Evolutionary conservation across 805 yeast species (phyloP).

Genomic region (Yarrowia osloensis): DNA sequence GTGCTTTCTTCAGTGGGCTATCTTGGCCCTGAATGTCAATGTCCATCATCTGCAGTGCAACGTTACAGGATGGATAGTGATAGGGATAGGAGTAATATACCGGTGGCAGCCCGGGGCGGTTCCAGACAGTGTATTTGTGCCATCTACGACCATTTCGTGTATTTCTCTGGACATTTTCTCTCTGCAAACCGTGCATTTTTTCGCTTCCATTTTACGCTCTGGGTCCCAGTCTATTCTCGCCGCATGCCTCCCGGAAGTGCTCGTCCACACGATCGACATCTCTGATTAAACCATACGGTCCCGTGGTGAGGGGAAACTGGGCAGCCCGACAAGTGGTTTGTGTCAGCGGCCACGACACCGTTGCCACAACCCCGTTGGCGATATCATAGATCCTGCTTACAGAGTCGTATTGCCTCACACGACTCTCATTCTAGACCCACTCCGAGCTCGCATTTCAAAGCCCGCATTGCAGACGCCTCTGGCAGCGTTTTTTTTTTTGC

Average conservation of each 20-base stretch:
- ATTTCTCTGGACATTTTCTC: too few species aligned
- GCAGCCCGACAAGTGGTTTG: neutral
- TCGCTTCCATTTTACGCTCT: neutral
- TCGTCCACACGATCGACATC: neutral
- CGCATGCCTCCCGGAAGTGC: neutral
- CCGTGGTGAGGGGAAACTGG: neutral
- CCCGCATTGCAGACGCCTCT: neutral
- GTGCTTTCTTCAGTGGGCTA: slow-evolving; percentile 2
- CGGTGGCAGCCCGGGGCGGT: neutral
- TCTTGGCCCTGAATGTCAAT: neutral
- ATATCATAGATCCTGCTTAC: neutral
- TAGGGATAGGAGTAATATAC: neutral
- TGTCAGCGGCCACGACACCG: neutral
- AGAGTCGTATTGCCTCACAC: slow-evolving; percentile 4
- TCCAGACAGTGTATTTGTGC: too few species aligned
- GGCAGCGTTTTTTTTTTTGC: neutral
- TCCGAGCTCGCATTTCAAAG: neutral
- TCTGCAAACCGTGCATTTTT: neutral
- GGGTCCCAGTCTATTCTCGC: neutral
- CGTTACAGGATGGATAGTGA: neutral
- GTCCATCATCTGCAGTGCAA: slow-evolving; percentile 10
- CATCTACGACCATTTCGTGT: neutral
- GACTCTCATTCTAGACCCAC: neutral
- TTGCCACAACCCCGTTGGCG: neutral
- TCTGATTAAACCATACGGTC: neutral